phyloP scores from a whole-genome alignment of 208 protist species.

The Strigomonas culicis region DNA sequence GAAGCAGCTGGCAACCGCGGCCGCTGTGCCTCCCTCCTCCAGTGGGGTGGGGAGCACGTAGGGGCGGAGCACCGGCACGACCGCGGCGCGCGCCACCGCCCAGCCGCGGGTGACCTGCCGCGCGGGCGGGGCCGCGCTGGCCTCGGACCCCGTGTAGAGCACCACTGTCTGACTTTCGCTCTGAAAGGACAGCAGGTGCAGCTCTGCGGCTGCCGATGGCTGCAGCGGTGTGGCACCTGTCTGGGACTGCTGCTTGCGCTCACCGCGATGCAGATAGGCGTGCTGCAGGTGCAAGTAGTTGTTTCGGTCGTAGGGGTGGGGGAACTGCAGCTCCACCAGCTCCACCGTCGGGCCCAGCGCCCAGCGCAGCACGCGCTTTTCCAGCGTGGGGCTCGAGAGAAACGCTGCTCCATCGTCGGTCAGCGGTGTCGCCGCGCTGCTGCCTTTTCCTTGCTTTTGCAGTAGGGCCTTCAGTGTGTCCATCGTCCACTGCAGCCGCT shows the following conservation, averaged over 20 bases:
- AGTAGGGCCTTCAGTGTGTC: not conserved
- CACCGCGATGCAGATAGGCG: not conserved
- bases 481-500: not conserved
- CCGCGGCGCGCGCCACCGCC: too few species aligned
- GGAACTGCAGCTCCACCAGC: conserved; percentile 45
- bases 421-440: not conserved
- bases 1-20: not conserved
- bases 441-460: not conserved
- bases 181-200: not conserved
- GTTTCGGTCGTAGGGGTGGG: conserved; percentile 27
- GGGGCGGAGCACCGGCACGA: not conserved
- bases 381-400: not conserved
- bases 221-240: too few species aligned
- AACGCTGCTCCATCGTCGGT: not conserved
- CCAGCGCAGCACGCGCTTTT: conserved; percentile 23
- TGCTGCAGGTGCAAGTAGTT: conserved; percentile 20
- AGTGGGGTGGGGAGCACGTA: not conserved
- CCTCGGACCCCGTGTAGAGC: not conserved
- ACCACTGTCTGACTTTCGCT: not conserved
- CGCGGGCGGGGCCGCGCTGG: too few species aligned
- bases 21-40: not conserved
- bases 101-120: too few species aligned
- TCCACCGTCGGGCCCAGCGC: conserved; percentile 59
- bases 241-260: not conserved
- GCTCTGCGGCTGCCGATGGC: not conserved